phyloP scores from a whole-genome alignment of 2,329 filamentous ascomycete species.

The Ilyonectria destructans region DNA sequence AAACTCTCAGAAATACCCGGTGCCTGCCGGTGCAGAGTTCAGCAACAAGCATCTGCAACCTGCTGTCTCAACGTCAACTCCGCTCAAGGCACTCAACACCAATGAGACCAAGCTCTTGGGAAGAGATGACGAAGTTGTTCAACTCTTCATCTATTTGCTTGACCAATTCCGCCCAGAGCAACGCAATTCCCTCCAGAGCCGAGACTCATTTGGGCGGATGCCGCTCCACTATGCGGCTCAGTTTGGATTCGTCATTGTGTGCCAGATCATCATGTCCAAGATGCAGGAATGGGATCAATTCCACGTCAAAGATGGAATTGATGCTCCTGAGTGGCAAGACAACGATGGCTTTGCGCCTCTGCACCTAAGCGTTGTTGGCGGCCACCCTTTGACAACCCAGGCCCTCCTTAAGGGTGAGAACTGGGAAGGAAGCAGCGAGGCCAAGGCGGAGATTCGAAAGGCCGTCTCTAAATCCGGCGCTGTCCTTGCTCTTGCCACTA shows the following conservation, averaged over 20 bases:
- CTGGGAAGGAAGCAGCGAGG: conserved; percentile 76
- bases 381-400: conserved; percentile 89
- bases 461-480: conserved; percentile 86
- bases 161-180: conserved; percentile 80
- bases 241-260: conserved; percentile 94
- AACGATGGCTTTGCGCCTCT: conserved; percentile 91
- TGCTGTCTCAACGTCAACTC: conserved; percentile 76
- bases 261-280: conserved; percentile 86
- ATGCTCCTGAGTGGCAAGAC: conserved; percentile 92
- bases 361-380: conserved; percentile 92
- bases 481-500: conserved; percentile 90
- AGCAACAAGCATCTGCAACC: conserved; percentile 85
- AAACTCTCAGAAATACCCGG: conserved; percentile 67
- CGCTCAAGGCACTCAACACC: conserved; percentile 73
- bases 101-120: conserved; percentile 78
- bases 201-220: conserved; percentile 85
- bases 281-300: conserved; percentile 94
- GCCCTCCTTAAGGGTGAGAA: conserved; percentile 86
- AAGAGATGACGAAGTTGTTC: conserved; percentile 83
- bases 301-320: conserved; percentile 87
- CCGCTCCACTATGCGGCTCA: conserved; percentile 96
- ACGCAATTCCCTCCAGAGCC: conserved; percentile 75
- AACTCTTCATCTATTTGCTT: conserved; percentile 75
- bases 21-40: conserved; percentile 68
- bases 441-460: conserved; percentile 77